phyloP scores from a whole-genome alignment of 257 asterid genomes.

The Fraxinus cuspidata region DNA sequence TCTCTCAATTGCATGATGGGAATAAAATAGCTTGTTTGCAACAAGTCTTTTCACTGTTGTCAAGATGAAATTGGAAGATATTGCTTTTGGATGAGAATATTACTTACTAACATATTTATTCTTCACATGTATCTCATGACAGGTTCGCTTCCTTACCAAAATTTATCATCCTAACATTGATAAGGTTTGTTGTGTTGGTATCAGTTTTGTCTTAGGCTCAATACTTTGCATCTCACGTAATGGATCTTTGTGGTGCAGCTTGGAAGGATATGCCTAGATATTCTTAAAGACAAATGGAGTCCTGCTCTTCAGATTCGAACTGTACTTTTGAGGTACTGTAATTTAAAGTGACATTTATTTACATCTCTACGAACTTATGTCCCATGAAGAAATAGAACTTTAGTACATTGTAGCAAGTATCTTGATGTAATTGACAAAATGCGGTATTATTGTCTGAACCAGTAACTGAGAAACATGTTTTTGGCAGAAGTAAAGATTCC shows the following conservation, averaged over 20 bases:
- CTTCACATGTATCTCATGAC: slow-evolving; percentile 12
- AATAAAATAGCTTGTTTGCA: neutral
- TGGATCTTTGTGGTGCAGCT: slow-evolving; percentile 42
- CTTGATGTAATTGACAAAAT: neutral
- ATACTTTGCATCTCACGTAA: neutral
- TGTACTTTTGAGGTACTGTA: slow-evolving; percentile 59
- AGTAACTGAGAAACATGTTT: neutral
- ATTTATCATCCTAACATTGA: slow-evolving; percentile 79
- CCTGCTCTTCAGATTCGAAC: slow-evolving; percentile 84
- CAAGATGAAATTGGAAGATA: neutral
- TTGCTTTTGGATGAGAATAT: neutral
- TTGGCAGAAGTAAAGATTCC: neutral
- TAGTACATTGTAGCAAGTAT: neutral
- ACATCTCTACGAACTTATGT: neutral
- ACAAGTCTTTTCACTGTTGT: neutral
- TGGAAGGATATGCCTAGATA: slow-evolving; percentile 81
- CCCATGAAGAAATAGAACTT: neutral
- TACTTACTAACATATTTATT: neutral
- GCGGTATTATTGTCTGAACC: neutral
- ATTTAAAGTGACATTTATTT: neutral
- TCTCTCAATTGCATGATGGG: neutral
- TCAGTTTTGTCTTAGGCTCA: neutral
- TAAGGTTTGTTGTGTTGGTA: slow-evolving; percentile 44
- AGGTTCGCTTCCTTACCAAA: slow-evolving; percentile 79
- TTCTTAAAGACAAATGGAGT: slow-evolving; percentile 82